Evolutionary conservation across 495 filamentous ascomycete genomes (phyloP), one percentile per base, ranked within the genome.

Genomic region (Aspergillus ellipticus): DNA sequence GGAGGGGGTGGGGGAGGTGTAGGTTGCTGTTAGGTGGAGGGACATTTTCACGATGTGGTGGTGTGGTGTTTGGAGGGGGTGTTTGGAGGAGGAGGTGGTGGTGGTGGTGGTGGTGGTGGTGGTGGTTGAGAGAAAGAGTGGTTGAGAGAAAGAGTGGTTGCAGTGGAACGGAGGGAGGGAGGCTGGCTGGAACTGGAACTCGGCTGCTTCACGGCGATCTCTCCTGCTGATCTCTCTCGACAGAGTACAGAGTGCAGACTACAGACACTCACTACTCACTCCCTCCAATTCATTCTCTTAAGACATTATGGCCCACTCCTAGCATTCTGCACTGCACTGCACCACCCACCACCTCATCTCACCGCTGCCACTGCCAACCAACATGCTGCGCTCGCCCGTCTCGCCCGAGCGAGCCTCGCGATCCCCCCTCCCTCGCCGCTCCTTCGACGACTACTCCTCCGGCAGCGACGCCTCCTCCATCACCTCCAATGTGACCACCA

Each of bases 21-120:
- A 90, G 47, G 76, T 72, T 29, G 86, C 84, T n/a, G n/a, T n/a
- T n/a, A n/a, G n/a, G 41, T 60, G 66, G 42, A 88, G 73, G 29
- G 28, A 15, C 13, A 29, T 45, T 45, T 19, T 50, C 15, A 8
- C 51, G 49, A 4, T 21, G 20, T 22, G 54, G 29, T 50, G 9
- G 16, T 19, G 13, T 51, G 37, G n/a, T 47, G 24, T 39, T 53
- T 54, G 49, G 17, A 42, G 42, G 19, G 37, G 45, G 10, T 26
- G 6, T 39, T 11, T 1, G 37, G 19, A 42, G 8, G 3, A 15
- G 24, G 17, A 31, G 45, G 24, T 51, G 8, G 39, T 51, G 10
- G 8, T 46, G 33, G 22, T 46, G 29, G 46, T 20, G 33, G 33
- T 37, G 33, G 33, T 37, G 33, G 13, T 37, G 33, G 33, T 37